Evolutionary conservation across 2,329 filamentous ascomycete species (phyloP).

Genomic region (Cercospora nicotianae): DNA sequence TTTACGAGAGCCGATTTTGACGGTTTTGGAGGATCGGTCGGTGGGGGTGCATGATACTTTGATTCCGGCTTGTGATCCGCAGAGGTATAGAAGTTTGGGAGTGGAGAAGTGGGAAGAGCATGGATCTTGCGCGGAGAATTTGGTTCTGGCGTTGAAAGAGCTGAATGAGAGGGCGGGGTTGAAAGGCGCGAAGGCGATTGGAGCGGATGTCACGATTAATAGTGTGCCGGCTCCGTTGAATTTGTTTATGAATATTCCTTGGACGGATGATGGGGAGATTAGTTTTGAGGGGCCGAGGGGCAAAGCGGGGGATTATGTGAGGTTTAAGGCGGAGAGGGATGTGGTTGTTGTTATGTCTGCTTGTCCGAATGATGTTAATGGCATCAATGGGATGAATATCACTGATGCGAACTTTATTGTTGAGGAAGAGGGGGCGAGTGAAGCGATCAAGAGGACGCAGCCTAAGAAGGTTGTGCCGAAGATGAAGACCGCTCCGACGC

Average conservation of each 20-base stretch:
- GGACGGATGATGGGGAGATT: constrained; percentile 44
- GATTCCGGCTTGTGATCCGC: constrained; percentile 51
- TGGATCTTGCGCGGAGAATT: constrained; percentile 51
- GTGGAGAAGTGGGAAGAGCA: constrained; percentile 49
- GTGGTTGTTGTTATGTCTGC: constrained; percentile 51
- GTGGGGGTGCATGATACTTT: constrained; percentile 50
- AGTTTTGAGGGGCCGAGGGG: constrained; percentile 45
- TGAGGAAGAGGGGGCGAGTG: constrained; percentile 31
- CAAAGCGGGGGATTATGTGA: constrained; percentile 47
- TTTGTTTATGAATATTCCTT: constrained; percentile 52
- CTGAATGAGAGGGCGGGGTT: constrained; percentile 50
- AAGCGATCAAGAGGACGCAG: constrained; percentile 27
- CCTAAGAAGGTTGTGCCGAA: constrained; percentile 23
- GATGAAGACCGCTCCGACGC: constrained; percentile 17
- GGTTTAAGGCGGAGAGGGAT: constrained; percentile 47
- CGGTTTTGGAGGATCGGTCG: constrained; percentile 48
- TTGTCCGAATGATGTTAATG: constrained; percentile 48
- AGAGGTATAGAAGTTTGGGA: constrained; percentile 45
- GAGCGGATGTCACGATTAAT: constrained; percentile 51
- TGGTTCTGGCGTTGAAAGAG: constrained; percentile 51
- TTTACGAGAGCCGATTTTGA: constrained; percentile 49
- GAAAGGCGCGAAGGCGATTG: constrained; percentile 49
- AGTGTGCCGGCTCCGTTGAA: constrained; percentile 50
- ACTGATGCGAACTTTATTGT: constrained; percentile 49
- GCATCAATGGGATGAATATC: constrained; percentile 45